These are phyloP conservation scores for Suillus paluster DNA, from an alignment of 768 basidiomycete genomes.

Conservation along the genomic window DNA sequence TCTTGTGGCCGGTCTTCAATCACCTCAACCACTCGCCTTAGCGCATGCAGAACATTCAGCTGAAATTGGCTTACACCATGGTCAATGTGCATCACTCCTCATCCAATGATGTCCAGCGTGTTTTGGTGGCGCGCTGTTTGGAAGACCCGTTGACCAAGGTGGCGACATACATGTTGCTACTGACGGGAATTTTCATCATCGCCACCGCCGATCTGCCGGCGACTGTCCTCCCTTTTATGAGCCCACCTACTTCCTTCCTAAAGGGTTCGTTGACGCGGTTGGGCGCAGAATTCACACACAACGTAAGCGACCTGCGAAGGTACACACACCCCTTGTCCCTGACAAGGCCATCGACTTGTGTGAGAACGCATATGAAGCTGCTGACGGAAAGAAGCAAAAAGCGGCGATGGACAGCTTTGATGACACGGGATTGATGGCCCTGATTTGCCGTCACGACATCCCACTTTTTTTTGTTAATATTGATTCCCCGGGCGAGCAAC, in stretches of 20 bases:
- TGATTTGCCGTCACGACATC: constrained; percentile 44
- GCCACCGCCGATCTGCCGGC: constrained; percentile 33
- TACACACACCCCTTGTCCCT: constrained; percentile 23
- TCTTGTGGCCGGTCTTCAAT: too few species aligned
- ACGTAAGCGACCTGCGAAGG: constrained; percentile 19
- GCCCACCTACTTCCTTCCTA: constrained; percentile 37
- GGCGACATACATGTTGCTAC: constrained; percentile 41
- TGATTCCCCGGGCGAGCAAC: constrained; percentile 41
- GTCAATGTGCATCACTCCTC: constrained; percentile 9
- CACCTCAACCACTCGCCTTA: too few species aligned
- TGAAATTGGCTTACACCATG: neutral
- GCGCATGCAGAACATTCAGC: too few species aligned
- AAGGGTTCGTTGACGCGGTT: constrained; percentile 36
- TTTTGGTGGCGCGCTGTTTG: constrained; percentile 19
- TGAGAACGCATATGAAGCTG: constrained; percentile 37
- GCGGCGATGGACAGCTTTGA: constrained; percentile 32
- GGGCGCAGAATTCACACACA: constrained; percentile 29
- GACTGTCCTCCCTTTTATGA: constrained; percentile 39
- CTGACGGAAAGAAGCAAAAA: constrained; percentile 35
- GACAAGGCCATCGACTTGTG: constrained; percentile 41
- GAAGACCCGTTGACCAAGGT: constrained; percentile 21
- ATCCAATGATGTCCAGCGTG: constrained; percentile 37
- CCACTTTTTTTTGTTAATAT: constrained; percentile 44
- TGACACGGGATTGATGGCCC: constrained; percentile 40
- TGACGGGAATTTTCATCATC: constrained; percentile 47